Percentiles rank a stretch among this genome's conserved stretches.
Conservation (phyloP, 208 protist genomes). For the Zelonia costaricensis region DNA sequence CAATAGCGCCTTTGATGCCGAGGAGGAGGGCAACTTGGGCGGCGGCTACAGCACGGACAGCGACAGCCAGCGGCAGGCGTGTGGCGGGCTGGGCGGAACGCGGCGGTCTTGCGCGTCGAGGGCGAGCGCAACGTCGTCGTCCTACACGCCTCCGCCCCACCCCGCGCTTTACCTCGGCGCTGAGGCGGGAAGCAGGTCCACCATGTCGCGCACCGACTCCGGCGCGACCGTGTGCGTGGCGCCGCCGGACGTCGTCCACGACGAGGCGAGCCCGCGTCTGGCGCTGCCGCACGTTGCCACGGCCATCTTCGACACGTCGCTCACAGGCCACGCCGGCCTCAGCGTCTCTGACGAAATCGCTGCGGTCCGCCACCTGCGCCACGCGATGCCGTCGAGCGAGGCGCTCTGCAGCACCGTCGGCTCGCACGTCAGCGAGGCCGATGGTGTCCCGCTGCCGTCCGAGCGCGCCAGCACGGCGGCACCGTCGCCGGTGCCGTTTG, state of each 20-base stretch:
- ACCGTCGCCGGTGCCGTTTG: neutral
- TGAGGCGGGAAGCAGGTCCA: neutral
- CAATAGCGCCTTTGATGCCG: neutral
- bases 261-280: neutral
- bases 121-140: slow-evolving; percentile 1
- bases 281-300: slow-evolving; percentile 12
- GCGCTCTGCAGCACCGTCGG: slow-evolving; percentile 3
- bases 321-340: neutral
- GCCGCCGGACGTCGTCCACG: neutral
- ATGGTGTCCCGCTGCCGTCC: neutral
- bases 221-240: neutral
- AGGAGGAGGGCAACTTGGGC: neutral
- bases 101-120: slow-evolving; percentile 5
- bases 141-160: slow-evolving; percentile 2
- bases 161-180: too few relatives aligned
- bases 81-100: neutral
- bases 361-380: slow-evolving; percentile 1
- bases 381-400: neutral
- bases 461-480: slow-evolving; percentile 9
- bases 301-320: slow-evolving; percentile 17
- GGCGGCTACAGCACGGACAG: neutral
- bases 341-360: neutral
- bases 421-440: slow-evolving; percentile 7
- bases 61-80: slow-evolving; percentile 3
- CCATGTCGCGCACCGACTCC: neutral